phyloP scores from a whole-genome alignment of 1,139 yeast genomes.

The Yamadazyma atlantica region DNA sequence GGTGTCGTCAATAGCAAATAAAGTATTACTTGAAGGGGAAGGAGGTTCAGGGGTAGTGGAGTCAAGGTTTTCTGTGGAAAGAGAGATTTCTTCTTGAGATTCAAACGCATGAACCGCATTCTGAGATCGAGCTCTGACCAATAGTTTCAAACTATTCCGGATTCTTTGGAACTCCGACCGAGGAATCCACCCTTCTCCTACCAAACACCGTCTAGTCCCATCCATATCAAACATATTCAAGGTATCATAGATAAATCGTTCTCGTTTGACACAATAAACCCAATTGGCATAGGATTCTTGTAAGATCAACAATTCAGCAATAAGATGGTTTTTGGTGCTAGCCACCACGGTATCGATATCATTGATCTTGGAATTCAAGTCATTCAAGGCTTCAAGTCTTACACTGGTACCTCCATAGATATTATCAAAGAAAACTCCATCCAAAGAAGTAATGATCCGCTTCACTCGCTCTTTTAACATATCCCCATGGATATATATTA shows the following conservation, averaged over 20 bases:
- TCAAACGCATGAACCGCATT: conserved; percentile 8
- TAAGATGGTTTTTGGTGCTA: conserved; percentile 68
- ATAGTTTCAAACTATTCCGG: conserved; percentile 24
- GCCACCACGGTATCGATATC: conserved; percentile 59
- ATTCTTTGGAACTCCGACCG: conserved; percentile 26
- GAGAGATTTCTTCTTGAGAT: conserved; percentile 24
- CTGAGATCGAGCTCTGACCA: conserved; percentile 27
- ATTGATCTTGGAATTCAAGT: conserved; percentile 52
- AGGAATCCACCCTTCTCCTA: conserved; percentile 99
- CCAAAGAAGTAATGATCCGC: conserved; percentile 79
- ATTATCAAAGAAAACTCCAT: conserved; percentile 67
- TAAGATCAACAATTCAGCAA: conserved; percentile 72
- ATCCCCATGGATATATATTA: conserved; percentile 87
- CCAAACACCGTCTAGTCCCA: conserved; percentile 77
- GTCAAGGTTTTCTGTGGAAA: conserved; percentile 15
- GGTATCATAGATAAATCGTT: conserved; percentile 70
- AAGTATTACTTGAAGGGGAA: conserved; percentile 23
- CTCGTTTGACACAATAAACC: conserved; percentile 55
- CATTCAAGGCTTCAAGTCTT: conserved; percentile 57
- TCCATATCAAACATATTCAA: conserved; percentile 84
- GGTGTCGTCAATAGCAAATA: conserved; percentile 53
- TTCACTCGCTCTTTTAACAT: conserved; percentile 64
- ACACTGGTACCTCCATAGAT: conserved; percentile 55
- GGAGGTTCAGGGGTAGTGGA: conserved; percentile 4
- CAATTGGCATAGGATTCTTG: conserved; percentile 47